Conservation (phyloP, 2,329 filamentous ascomycete genomes). For the Ilyonectria destructans region DNA sequence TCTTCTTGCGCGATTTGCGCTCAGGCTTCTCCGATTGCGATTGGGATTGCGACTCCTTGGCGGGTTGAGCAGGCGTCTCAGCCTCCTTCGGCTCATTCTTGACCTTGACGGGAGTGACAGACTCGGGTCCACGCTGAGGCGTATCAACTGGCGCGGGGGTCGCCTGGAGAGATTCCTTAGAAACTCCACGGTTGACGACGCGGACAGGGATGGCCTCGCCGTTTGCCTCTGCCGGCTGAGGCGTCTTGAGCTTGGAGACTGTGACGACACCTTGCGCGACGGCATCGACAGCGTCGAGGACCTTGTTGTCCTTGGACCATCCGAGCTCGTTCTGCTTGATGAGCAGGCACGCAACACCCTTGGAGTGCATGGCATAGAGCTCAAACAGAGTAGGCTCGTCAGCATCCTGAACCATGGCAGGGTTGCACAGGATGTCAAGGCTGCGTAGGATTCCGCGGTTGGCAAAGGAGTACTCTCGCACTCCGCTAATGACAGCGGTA, state of each 20-base stretch:
- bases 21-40: conserved; percentile 71
- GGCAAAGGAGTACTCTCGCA: conserved; percentile 94
- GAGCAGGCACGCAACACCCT: conserved; percentile 91
- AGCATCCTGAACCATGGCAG: conserved; percentile 74
- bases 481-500: conserved; percentile 96
- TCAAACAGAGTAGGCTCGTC: conserved; percentile 89
- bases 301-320: conserved; percentile 92
- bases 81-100: conserved; percentile 66
- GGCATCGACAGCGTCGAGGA: conserved; percentile 84
- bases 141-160: conserved; percentile 47
- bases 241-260: conserved; percentile 78
- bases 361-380: conserved; percentile 97
- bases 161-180: conserved; percentile 56
- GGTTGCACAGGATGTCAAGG: conserved; percentile 86
- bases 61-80: conserved; percentile 59
- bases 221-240: conserved; percentile 62
- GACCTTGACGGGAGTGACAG: conserved; percentile 56
- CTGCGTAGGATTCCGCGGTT: conserved; percentile 91
- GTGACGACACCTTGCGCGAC: conserved; percentile 81
- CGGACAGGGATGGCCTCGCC: conserved; percentile 55
- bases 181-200: conserved; percentile 53
- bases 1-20: conserved; percentile 78
- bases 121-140: conserved; percentile 53
- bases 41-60: conserved; percentile 51
- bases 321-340: conserved; percentile 93